Evolutionary conservation across 768 basidiomycete species (phyloP).

Genomic region (Tubosaeta sp.): DNA sequence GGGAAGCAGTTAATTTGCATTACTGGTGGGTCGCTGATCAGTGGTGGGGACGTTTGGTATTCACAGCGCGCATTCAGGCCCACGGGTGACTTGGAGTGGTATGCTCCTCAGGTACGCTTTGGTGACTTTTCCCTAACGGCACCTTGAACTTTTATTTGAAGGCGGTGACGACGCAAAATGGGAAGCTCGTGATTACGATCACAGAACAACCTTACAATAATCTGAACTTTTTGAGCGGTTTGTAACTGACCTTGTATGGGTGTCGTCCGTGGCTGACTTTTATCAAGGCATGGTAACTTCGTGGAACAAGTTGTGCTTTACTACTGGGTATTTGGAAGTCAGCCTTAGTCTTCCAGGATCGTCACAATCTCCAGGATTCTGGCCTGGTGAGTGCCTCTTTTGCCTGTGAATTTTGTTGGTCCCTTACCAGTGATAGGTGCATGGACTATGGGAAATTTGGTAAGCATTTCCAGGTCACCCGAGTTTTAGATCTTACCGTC

Average conservation of each 20-base stretch:
- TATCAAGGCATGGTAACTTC: conserved; percentile 62
- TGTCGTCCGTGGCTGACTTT: conserved; percentile 6
- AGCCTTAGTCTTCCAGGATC: conserved; percentile 71
- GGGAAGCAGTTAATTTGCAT: conserved; percentile 84
- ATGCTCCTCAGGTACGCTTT: conserved; percentile 57
- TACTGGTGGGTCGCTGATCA: conserved; percentile 54
- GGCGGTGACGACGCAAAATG: conserved; percentile 70
- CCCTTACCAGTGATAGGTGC: conserved; percentile 35
- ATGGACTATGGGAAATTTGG: conserved; percentile 76
- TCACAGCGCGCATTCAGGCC: conserved; percentile 34
- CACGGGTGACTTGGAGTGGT: conserved; percentile 83
- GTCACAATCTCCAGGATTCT: conserved; percentile 61
- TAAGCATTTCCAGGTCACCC: conserved; percentile 12
- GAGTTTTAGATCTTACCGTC: conserved; percentile 14
- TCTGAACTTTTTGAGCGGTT: conserved; percentile 80
- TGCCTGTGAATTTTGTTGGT: neutral
- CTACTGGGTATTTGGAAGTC: conserved; percentile 85
- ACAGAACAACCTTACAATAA: conserved; percentile 65
- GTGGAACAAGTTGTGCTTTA: conserved; percentile 97
- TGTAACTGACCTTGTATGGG: conserved; percentile 19
- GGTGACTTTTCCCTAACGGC: conserved; percentile 1
- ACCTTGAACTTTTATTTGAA: conserved; percentile 18
- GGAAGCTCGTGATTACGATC: conserved; percentile 80
- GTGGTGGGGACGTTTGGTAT: neutral
- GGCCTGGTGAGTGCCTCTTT: conserved; percentile 65